These are phyloP conservation scores for Effrenium voratum DNA, from an alignment of 73 alveolate genomes.

Conservation along the genomic window DNA sequence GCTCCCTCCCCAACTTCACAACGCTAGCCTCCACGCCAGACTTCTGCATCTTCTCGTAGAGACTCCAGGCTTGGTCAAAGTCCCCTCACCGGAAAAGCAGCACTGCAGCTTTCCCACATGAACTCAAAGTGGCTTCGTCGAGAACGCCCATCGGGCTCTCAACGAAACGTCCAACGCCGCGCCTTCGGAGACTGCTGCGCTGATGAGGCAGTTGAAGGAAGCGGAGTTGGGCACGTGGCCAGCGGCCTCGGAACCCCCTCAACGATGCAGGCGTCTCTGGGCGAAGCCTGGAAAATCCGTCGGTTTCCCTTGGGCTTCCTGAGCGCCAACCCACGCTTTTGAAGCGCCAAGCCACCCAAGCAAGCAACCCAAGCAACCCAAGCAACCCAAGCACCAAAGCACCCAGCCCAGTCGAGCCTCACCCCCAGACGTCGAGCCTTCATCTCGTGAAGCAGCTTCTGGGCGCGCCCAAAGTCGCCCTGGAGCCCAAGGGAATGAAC, in stretches of 20 bases:
- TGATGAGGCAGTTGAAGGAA: conserved; percentile 60
- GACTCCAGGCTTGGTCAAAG: conserved; percentile 63
- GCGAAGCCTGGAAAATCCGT: background rate
- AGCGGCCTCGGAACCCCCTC: background rate
- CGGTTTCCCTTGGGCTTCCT: no score
- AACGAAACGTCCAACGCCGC: no score
- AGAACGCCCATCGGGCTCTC: no score
- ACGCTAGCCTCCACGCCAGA: conserved; percentile 6
- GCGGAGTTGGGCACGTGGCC: conserved; percentile 73
- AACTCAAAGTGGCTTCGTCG: no score
- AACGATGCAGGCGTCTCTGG: background rate
- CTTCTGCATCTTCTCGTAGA: conserved; percentile 56
- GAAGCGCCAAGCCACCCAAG: no score
- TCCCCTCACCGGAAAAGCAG: conserved; percentile 1
- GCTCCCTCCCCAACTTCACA: no score
- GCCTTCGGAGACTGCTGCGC: conserved; percentile 85
- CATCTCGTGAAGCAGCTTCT: conserved; percentile 28
- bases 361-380: no score
- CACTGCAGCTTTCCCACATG: no score
- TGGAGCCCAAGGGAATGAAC: background rate
- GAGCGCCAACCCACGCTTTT: no score
- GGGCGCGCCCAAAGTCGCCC: conserved; percentile 30
- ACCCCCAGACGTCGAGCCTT: no score
- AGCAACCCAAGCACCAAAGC: no score
- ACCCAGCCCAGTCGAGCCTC: no score